Conservation (phyloP, 768 basidiomycete genomes). For the Ephemerocybe angulata region DNA sequence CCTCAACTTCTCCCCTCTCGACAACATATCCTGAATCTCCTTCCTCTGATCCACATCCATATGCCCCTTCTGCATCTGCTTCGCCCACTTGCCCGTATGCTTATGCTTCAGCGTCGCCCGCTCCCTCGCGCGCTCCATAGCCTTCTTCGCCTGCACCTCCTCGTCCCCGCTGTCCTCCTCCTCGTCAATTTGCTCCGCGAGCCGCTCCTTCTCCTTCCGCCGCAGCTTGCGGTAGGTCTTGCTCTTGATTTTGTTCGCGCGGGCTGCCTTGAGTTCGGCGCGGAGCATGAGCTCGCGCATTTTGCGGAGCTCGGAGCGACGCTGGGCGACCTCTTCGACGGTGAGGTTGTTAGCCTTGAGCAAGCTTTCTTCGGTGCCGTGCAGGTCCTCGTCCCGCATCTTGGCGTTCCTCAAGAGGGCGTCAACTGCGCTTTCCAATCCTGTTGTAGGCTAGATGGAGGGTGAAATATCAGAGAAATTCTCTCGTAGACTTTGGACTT, state of each 20-base stretch:
- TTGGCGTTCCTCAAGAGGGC: conserved; percentile 77
- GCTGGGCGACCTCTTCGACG: conserved; percentile 80
- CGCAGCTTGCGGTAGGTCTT: conserved; percentile 86
- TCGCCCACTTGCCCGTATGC: conserved; percentile 85
- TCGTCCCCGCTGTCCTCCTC: conserved; percentile 35
- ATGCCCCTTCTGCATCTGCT: conserved; percentile 59
- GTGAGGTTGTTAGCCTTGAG: conserved; percentile 78
- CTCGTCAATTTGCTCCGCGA: conserved; percentile 50
- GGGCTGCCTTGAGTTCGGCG: conserved; percentile 85
- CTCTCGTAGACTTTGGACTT: no score
- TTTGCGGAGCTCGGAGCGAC: conserved; percentile 76
- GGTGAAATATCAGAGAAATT: no score
- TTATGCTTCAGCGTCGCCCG: conserved; percentile 88
- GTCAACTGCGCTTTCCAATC: conserved; percentile 82
- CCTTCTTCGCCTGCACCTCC: conserved; percentile 59
- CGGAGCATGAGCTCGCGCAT: conserved; percentile 94
- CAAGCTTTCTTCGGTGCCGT: conserved; percentile 64
- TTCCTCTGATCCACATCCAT: conserved; percentile 55
- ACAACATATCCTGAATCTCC: conserved; percentile 84
- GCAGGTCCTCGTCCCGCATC: conserved; percentile 77
- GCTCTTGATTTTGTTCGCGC: conserved; percentile 93
- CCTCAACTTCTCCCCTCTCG: conserved; percentile 73
- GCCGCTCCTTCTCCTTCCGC: conserved; percentile 70
- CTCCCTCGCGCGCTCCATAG: conserved; percentile 80
- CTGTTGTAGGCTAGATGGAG: conserved; percentile 80